phyloP scores from a whole-genome alignment of 345 rosid genomes.

The Cardamine occulta region DNA sequence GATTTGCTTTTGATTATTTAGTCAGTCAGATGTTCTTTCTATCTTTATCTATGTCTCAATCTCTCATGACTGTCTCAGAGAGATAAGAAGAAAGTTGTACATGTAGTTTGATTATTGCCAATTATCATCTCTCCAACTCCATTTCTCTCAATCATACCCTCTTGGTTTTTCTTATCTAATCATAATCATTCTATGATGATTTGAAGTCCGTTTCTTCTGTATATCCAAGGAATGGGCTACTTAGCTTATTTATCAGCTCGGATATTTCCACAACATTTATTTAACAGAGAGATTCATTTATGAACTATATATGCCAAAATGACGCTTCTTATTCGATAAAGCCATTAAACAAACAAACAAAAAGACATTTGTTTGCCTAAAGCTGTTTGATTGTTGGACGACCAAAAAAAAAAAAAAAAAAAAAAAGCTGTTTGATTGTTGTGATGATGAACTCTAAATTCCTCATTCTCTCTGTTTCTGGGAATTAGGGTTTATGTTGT shows the following conservation, averaged over 20 bases:
- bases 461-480: neutral
- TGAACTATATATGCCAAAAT: neutral
- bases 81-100: conserved; percentile 33
- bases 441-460: no score
- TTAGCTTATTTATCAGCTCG: neutral
- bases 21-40: conserved; percentile 25
- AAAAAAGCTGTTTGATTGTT: neutral
- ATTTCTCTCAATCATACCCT: neutral
- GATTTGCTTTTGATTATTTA: conserved; percentile 23
- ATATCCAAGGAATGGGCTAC: neutral
- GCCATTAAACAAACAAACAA: neutral
- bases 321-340: neutral
- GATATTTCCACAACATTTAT: neutral
- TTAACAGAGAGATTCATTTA: neutral
- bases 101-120: conserved; percentile 15
- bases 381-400: no score
- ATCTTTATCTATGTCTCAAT: neutral
- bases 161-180: no score
- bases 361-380: neutral
- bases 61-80: conserved; percentile 9
- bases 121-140: conserved; percentile 21
- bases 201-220: no score
- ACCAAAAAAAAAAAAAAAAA: no score
- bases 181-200: neutral
- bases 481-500: neutral